phyloP scores from a whole-genome alignment of 441 rosid genomes.

The Metrosideros polymorpha region DNA sequence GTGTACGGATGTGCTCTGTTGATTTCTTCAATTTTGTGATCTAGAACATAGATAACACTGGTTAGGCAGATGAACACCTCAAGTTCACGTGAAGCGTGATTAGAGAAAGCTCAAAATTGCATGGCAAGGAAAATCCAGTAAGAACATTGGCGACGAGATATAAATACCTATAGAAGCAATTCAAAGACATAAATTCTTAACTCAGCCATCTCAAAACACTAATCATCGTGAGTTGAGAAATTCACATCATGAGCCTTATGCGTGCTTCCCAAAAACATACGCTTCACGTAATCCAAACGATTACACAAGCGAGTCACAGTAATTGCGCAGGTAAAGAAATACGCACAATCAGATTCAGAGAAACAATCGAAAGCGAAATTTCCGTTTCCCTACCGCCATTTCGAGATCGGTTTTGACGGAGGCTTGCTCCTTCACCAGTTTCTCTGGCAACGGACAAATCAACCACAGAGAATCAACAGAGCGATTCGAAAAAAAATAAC shows the following conservation, averaged over 20 bases:
- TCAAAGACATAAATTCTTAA: background rate
- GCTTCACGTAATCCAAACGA: background rate
- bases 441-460: constrained; percentile 42
- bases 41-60: constrained; percentile 17
- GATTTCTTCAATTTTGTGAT: constrained; percentile 75
- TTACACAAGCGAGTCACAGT: background rate
- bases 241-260: background rate
- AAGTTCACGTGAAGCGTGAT: background rate
- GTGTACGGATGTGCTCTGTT: constrained; percentile 36
- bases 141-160: background rate
- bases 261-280: background rate
- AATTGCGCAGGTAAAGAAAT: background rate
- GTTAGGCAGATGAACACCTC: background rate
- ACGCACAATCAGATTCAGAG: background rate
- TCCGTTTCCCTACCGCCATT: constrained; percentile 48
- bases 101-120: background rate
- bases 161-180: background rate
- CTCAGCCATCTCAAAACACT: background rate
- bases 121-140: background rate
- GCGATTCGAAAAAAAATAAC: background rate
- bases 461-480: constrained; percentile 9
- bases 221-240: background rate
- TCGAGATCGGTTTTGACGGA: constrained; percentile 77
- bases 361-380: background rate
- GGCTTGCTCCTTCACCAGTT: constrained; percentile 84